Base-by-base conservation (phyloP, 345 rosid species). In the Linum tenue region DNA sequence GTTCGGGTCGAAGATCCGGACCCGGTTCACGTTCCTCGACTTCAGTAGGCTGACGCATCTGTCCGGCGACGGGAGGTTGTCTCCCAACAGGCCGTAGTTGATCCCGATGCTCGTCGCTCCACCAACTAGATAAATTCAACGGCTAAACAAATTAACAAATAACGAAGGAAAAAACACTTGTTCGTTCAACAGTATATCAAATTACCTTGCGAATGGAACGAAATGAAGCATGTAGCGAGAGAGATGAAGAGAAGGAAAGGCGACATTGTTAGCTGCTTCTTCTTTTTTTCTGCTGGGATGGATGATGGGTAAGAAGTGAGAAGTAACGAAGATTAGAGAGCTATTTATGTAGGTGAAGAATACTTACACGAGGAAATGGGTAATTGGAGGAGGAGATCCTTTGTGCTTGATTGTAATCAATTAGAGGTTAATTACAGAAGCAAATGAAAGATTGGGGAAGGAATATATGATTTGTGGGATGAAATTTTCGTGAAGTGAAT, bases 1-100 rank as follows among this genome's bases (percentile, higher is more conserved):
- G 35, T 68, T 38, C 7, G 72, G 76, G 17, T 58, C 48, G 3
- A 44, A 73, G 0, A 64, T 10, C 56, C 71, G 41, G 10, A 73
- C 5, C 41, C 41, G 64, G 17, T 56, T 38, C 22, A 68, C 59
- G 39, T 40, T 64, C 7, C 17, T 14, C 0, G 31, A 5, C 55
- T 59, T 68, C 7, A 56, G 17, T 9, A 64, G 42, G 38, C 4
- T 35, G n/a, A 64, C 36, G 14, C 59, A 72, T 37, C 10, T 0
- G 11, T 48, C 60, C 31, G 69, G 62, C 1, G 65, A 6, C 8
- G 66, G 59, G 16, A 68, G 66, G 16, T 73, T 60, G 5, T 64
- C 50, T 10, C 51, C 72, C 0, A 64, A 8, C 12, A 41, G 51
- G 36, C 72, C 63, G 60, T 14, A 68, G 57, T 60, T 58, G 40